Evolutionary conservation across 2,329 filamentous ascomycete genomes (phyloP).

Genomic region (Amauroascus verrucosus): DNA sequence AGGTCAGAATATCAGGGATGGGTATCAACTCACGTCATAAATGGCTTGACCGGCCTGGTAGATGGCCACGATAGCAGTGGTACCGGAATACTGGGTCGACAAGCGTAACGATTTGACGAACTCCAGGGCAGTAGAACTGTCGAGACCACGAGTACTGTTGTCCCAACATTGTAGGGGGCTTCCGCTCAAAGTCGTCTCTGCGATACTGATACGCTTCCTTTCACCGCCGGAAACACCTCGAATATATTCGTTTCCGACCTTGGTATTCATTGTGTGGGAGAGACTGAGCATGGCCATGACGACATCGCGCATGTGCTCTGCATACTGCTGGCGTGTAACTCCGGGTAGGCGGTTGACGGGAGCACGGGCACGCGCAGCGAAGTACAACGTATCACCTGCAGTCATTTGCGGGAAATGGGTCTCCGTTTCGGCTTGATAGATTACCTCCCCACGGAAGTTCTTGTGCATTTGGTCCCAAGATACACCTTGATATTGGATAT

Average conservation of each 20-base stretch:
- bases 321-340: slow-evolving; percentile 30
- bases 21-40: slow-evolving; percentile 39
- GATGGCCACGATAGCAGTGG: slow-evolving; percentile 72
- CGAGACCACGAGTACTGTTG: slow-evolving; percentile 60
- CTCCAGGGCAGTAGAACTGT: slow-evolving; percentile 57
- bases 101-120: slow-evolving; percentile 62
- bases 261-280: slow-evolving; percentile 65
- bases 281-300: slow-evolving; percentile 38
- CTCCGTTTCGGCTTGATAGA: slow-evolving; percentile 82
- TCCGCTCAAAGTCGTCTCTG: slow-evolving; percentile 69
- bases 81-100: slow-evolving; percentile 73
- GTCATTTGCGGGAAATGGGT: slow-evolving; percentile 76
- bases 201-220: slow-evolving; percentile 69
- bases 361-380: slow-evolving; percentile 78
- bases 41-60: slow-evolving; percentile 81
- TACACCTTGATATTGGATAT: slow-evolving; percentile 66
- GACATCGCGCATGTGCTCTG: slow-evolving; percentile 36
- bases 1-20: slow-evolving; percentile 14
- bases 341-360: slow-evolving; percentile 60
- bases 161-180: slow-evolving; percentile 67
- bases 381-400: slow-evolving; percentile 75
- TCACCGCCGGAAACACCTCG: slow-evolving; percentile 73
- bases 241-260: slow-evolving; percentile 72
- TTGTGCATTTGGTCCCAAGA: slow-evolving; percentile 31
- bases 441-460: slow-evolving; percentile 67